These are phyloP conservation scores for Ajuga chamaepitys DNA, from an alignment of 257 asterid species.

Conservation along the genomic window DNA sequence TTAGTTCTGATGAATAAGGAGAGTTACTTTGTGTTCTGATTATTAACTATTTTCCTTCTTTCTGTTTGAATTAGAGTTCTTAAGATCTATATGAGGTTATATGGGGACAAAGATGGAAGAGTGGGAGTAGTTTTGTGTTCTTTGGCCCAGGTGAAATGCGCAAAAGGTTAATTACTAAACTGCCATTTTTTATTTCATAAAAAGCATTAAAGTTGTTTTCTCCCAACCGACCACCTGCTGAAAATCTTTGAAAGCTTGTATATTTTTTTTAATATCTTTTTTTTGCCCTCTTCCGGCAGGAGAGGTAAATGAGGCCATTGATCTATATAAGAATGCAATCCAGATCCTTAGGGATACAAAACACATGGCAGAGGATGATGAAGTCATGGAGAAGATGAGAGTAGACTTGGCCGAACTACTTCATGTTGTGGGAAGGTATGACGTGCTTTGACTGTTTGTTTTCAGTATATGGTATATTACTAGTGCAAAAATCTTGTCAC, in stretches of 20 bases:
- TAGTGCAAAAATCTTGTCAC: background rate
- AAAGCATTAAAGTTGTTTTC: background rate
- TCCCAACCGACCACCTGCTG: background rate
- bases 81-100: conserved; percentile 39
- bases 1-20: conserved; percentile 2
- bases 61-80: conserved; percentile 45
- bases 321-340: conserved; percentile 58
- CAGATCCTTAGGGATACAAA: conserved; percentile 40
- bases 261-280: too few relatives aligned
- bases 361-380: conserved; percentile 42
- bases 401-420: conserved; percentile 86
- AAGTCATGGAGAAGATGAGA: conserved; percentile 67
- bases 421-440: conserved; percentile 78
- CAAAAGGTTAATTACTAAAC: conserved; percentile 47
- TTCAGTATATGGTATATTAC: background rate
- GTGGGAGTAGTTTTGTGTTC: conserved; percentile 83
- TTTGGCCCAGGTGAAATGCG: conserved; percentile 82
- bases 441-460: background rate
- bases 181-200: background rate
- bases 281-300: conserved; percentile 35
- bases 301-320: conserved; percentile 62
- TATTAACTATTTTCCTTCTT: conserved; percentile 8
- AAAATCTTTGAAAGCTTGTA: background rate
- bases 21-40: background rate
- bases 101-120: conserved; percentile 79